A percentile compares a stretch with the other conserved stretches of the same genome.
Evolutionary conservation across 169 alveolate genomes (phyloP).

Genomic region (Eimeria brunetti): DNA sequence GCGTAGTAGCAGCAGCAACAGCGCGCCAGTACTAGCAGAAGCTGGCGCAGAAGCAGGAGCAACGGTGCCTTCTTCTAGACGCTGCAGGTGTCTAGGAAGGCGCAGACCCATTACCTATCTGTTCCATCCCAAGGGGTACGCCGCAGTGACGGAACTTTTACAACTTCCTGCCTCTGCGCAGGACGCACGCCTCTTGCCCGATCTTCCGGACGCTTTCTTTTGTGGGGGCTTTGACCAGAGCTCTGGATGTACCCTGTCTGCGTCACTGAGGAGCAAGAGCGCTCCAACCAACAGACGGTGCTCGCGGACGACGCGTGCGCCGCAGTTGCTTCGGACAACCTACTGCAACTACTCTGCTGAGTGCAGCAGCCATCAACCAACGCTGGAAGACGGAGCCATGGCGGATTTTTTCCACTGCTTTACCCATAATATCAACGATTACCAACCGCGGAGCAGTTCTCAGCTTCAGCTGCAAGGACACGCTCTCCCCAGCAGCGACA

Average conservation of each 20-base stretch:
- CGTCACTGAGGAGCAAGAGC: not conserved
- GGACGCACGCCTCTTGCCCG: conserved; percentile 66
- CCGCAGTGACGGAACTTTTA: conserved; percentile 32
- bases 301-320: not conserved
- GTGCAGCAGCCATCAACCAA: not conserved
- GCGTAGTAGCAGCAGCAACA: not conserved
- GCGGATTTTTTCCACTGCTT: not conserved
- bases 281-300: not conserved
- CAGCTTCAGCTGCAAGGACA: conserved; percentile 26
- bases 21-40: conserved; percentile 18
- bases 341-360: not conserved
- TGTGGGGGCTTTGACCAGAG: not conserved
- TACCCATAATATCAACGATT: not conserved
- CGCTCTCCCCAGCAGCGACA: not conserved
- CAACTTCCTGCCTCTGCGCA: conserved; percentile 30
- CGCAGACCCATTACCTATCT: conserved; percentile 34
- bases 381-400: not conserved
- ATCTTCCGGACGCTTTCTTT: conserved; percentile 61
- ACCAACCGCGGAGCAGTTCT: not conserved
- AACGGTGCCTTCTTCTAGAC: not conserved
- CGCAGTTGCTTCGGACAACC: not conserved
- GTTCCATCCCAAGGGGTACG: conserved; percentile 40
- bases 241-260: not conserved
- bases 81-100: conserved; percentile 48
- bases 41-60: conserved; percentile 1